Evolutionary conservation across 2,329 filamentous ascomycete species (phyloP).

Genomic region (Exophiala sideris): DNA sequence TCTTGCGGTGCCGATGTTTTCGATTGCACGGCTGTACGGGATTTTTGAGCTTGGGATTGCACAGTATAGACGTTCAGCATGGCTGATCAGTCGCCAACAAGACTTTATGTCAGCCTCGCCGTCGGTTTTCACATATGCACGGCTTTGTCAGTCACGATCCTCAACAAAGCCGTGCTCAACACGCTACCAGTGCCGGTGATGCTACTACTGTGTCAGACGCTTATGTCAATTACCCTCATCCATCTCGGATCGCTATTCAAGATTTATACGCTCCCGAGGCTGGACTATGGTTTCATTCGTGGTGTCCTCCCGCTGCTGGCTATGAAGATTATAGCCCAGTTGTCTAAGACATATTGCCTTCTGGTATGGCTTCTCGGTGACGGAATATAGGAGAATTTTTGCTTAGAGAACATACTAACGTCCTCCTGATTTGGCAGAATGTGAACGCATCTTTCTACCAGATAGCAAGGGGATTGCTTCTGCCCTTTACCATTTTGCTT

Average conservation of each 20-base stretch:
- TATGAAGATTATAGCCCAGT: neutral
- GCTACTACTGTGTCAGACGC: neutral
- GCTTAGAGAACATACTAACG: neutral
- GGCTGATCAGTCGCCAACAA: neutral
- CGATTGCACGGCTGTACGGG: too few species aligned
- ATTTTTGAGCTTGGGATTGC: too few species aligned
- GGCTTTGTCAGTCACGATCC: neutral
- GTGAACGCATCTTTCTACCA: neutral
- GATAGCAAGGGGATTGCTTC: neutral
- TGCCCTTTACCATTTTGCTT: neutral
- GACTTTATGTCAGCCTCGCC: neutral
- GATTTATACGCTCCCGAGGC: neutral
- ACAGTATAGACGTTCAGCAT: neutral
- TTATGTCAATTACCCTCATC: neutral
- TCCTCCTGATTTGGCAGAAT: neutral
- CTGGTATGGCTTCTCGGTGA: neutral
- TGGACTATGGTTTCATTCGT: neutral
- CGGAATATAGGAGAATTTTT: too few species aligned
- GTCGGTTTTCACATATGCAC: neutral
- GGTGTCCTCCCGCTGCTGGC: neutral
- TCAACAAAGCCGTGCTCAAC: neutral
- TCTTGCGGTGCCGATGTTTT: too few species aligned
- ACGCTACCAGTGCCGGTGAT: neutral
- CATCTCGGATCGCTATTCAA: neutral
- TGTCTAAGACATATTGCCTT: conserved; percentile 1